These are phyloP conservation scores for Paxillus ammoniavirescens DNA, from an alignment of 768 basidiomycete species.

Conservation along the genomic window DNA sequence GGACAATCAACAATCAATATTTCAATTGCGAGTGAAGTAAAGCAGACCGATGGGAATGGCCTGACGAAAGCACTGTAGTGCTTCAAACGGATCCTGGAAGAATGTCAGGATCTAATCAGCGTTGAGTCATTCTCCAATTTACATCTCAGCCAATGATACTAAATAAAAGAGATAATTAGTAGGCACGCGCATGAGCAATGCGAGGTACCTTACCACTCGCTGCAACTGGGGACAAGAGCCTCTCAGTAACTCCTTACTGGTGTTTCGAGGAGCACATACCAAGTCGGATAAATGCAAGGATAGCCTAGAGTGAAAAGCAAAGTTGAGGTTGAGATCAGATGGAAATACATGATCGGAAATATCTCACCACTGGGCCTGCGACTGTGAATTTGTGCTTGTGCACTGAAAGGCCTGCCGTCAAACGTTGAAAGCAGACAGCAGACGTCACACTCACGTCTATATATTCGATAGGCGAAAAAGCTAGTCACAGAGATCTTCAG, in stretches of 20 bases:
- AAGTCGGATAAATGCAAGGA: conserved; percentile 16
- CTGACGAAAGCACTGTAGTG: conserved; percentile 5
- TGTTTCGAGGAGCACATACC: conserved; percentile 4
- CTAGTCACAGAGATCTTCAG: conserved; percentile 6
- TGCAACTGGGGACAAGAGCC: conserved; percentile 6
- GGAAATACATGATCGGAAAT: not conserved
- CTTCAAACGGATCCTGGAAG: conserved; percentile 13
- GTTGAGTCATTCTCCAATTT: not conserved
- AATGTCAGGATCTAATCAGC: not conserved
- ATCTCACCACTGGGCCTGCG: conserved; percentile 17
- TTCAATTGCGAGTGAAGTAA: not conserved
- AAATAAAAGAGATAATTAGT: not conserved
- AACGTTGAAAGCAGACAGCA: not conserved
- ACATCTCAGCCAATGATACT: conserved; percentile 26
- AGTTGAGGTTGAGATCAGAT: not conserved
- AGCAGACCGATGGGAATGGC: conserved; percentile 12
- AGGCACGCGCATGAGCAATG: not conserved
- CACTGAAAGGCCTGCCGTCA: conserved; percentile 6
- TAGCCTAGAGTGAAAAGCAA: conserved; percentile 11
- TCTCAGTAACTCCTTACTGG: not conserved
- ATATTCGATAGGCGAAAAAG: conserved; percentile 27
- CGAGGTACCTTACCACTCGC: conserved; percentile 15
- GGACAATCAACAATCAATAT: not conserved
- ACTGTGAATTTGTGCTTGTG: conserved; percentile 9
- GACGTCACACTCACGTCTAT: conserved; percentile 14